Conservation (phyloP, 495 filamentous ascomycete species). For the Xylaria cubensis region DNA sequence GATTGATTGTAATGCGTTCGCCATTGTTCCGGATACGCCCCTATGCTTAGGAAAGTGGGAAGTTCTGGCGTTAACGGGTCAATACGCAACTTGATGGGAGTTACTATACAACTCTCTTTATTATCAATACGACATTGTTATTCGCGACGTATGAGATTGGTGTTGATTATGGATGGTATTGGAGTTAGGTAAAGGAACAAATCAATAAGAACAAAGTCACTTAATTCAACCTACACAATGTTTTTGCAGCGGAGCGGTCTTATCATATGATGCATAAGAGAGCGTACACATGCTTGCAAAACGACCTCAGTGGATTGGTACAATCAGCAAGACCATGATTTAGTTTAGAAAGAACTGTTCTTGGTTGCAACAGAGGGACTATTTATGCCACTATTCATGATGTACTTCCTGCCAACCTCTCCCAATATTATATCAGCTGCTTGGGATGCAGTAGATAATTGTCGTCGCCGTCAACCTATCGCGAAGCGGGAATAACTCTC, state of each 20-base stretch:
- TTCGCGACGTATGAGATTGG: background rate
- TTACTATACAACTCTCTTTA: background rate
- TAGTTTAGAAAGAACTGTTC: background rate
- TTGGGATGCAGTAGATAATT: no score
- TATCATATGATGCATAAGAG: background rate
- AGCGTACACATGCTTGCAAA: background rate
- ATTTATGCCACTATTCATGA: background rate
- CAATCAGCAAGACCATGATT: background rate
- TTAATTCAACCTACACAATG: background rate
- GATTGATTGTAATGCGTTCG: background rate
- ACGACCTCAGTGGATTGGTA: no score
- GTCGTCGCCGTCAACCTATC: no score
- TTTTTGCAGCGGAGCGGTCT: background rate
- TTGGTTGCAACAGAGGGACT: background rate
- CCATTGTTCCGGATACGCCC: background rate
- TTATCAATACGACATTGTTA: background rate
- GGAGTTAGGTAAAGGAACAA: background rate
- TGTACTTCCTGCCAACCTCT: no score
- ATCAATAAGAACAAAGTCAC: background rate
- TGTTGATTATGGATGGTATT: background rate
- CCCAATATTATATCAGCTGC: slow-evolving; percentile 1
- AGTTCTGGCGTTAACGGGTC: background rate
- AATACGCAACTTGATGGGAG: background rate
- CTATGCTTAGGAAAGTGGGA: background rate
- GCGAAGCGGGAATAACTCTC: no score